Conservation (phyloP, 345 rosid genomes). For the Anastatica hierochuntica region DNA sequence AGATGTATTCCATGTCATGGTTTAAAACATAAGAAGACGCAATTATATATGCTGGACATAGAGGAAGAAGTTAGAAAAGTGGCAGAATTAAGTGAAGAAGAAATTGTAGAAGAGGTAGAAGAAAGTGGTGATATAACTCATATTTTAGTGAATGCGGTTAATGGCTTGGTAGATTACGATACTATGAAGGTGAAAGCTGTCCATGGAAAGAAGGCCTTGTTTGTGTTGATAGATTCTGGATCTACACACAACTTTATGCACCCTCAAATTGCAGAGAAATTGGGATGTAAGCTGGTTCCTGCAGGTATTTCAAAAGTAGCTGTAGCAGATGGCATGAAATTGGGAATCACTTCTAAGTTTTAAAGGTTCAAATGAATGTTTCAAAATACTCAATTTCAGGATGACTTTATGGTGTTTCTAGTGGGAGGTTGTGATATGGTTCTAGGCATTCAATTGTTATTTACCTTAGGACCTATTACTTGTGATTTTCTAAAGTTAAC, state of each 20-base stretch:
- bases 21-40: background rate
- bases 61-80: background rate
- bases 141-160: background rate
- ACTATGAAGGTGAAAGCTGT: background rate
- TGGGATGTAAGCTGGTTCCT: background rate
- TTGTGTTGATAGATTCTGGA: background rate
- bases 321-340: background rate
- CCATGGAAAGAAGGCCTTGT: background rate
- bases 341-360: background rate
- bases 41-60: background rate
- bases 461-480: background rate
- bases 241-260: background rate
- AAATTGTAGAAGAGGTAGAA: background rate
- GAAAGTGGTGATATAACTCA: background rate
- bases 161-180: background rate
- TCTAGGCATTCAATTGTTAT: background rate
- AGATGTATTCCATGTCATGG: background rate
- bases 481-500: background rate
- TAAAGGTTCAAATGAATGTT: background rate
- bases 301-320: accelerated
- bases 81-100: no score
- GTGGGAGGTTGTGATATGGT: background rate
- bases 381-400: background rate
- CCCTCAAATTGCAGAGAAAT: background rate
- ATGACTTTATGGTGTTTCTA: background rate